Conservation (phyloP, 1,139 yeast species). For the Yamadazyma dushanensis region DNA sequence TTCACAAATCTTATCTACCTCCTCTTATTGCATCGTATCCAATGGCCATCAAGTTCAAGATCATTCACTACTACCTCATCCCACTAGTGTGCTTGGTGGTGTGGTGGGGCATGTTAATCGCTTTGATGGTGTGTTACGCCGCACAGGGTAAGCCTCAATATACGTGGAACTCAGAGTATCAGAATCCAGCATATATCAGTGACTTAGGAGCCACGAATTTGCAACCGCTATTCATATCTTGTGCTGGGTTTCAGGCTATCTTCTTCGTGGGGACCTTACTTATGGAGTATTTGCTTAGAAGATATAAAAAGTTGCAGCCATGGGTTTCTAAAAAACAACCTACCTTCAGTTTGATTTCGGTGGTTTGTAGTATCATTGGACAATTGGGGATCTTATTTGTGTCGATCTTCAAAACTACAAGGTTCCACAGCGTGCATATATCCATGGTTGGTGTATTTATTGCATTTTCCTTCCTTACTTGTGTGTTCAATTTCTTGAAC, state of each 20-base stretch:
- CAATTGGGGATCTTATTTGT: slow-evolving; percentile 76
- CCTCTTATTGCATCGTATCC: no score
- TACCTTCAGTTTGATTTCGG: slow-evolving; percentile 49
- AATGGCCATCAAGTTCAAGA: slow-evolving; percentile 24
- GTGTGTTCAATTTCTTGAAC: slow-evolving; percentile 59
- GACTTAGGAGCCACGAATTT: slow-evolving; percentile 84
- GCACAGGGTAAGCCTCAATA: slow-evolving; percentile 77
- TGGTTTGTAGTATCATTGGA: slow-evolving; percentile 61
- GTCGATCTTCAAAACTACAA: slow-evolving; percentile 68
- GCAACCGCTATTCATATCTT: slow-evolving; percentile 80
- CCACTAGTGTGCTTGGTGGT: slow-evolving; percentile 31
- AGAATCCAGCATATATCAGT: slow-evolving; percentile 70
- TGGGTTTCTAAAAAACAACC: slow-evolving; percentile 50
- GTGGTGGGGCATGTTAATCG: slow-evolving; percentile 47
- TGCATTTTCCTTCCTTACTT: slow-evolving; percentile 65
- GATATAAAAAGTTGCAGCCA: slow-evolving; percentile 53
- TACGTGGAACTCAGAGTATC: slow-evolving; percentile 48
- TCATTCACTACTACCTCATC: slow-evolving; percentile 35
- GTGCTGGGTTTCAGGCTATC: slow-evolving; percentile 76
- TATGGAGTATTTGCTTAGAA: slow-evolving; percentile 59
- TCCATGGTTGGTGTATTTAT: slow-evolving; percentile 75
- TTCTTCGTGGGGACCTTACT: slow-evolving; percentile 67
- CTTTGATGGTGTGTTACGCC: slow-evolving; percentile 55
- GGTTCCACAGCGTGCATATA: slow-evolving; percentile 60
- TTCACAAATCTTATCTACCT: no score